These are phyloP conservation scores for Esteya vermicola DNA, from an alignment of 2,329 filamentous ascomycete genomes.

Conservation along the genomic window DNA sequence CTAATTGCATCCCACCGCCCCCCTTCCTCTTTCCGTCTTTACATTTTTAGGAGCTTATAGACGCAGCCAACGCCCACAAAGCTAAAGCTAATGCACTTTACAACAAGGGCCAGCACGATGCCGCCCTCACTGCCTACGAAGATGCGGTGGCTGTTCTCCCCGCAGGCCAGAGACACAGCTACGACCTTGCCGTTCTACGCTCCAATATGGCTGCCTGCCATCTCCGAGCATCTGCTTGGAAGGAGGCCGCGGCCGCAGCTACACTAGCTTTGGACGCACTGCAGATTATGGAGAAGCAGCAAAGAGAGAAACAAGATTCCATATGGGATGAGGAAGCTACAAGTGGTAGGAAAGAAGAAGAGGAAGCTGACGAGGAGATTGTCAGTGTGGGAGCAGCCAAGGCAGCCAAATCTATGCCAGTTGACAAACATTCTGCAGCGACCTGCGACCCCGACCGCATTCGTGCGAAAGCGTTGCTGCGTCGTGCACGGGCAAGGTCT, in stretches of 20 bases:
- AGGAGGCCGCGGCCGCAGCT: conserved; percentile 62
- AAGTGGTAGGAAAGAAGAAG: conserved; percentile 23
- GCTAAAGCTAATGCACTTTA: conserved; percentile 70
- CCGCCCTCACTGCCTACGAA: conserved; percentile 72
- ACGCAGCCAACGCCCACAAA: conserved; percentile 61
- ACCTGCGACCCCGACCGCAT: conserved; percentile 58
- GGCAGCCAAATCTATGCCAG: no score
- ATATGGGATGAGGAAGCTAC: conserved; percentile 24
- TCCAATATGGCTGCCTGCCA: conserved; percentile 87
- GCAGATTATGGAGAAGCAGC: conserved; percentile 24
- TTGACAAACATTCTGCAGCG: no score
- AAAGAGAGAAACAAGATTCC: conserved; percentile 31
- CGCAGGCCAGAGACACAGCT: conserved; percentile 62
- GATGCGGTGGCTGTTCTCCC: conserved; percentile 67
- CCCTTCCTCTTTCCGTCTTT: neutral
- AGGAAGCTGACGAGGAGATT: conserved; percentile 37
- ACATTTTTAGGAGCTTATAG: conserved; percentile 32
- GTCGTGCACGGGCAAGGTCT: conserved; percentile 58
- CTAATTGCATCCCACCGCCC: neutral
- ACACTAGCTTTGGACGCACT: conserved; percentile 59
- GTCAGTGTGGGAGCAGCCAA: conserved; percentile 42
- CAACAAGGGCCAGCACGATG: conserved; percentile 52
- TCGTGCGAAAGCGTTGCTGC: conserved; percentile 67
- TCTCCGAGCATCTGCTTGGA: conserved; percentile 74
- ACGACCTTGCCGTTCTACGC: conserved; percentile 72